Base-by-base conservation (phyloP, 345 rosid species). In the Lepidium africanum region DNA sequence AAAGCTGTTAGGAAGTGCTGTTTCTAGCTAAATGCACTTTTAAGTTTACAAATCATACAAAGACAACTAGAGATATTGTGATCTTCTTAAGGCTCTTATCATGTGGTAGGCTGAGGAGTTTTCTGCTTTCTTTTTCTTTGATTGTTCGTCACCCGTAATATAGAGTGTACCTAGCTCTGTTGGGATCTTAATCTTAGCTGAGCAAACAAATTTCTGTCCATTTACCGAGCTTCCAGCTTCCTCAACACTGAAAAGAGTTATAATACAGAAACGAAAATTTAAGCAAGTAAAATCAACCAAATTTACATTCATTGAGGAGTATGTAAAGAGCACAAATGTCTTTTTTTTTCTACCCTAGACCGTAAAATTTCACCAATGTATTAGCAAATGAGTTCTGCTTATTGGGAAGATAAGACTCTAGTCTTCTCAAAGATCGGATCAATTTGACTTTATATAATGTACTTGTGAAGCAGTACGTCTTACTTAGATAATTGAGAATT, bases 41-140 rank as follows among this genome's bases (percentile, higher is more conserved):
- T 23, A 12, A 46, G 3, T 39, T 40, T 39, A 50, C 67, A 65
- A 58, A 73, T 6, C 54, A 73, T 32, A 33, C 32, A 74, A 30
- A 42, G n/a, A 60, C 50, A 45, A 68, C 82, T 54, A 78, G 19
- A 83, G 70, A 58, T 73, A 78, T 33, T 30, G 42, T 2, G 51
- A 69, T 19, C 75, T 77, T 14, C 75, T 78, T 33, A 89, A 65
- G 17, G 86, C 65, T 15, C 65, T 79, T 25, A 87, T 71, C 86
- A 92, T 80, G 8, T 69, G 78, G 55, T 81, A 85, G 39, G 94
- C 89, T 4, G 95, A 84, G 12, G 95, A 91, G 71, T 67, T 84
- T 66, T 89, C 86, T 25, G 95, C 89, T 41, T 86, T 84, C 64
- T 73, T 86, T 4, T 82, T 76, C 73, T 80, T 79, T 0, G 81